phyloP scores from a whole-genome alignment of 495 filamentous ascomycete species.

The Neurospora discreta region DNA sequence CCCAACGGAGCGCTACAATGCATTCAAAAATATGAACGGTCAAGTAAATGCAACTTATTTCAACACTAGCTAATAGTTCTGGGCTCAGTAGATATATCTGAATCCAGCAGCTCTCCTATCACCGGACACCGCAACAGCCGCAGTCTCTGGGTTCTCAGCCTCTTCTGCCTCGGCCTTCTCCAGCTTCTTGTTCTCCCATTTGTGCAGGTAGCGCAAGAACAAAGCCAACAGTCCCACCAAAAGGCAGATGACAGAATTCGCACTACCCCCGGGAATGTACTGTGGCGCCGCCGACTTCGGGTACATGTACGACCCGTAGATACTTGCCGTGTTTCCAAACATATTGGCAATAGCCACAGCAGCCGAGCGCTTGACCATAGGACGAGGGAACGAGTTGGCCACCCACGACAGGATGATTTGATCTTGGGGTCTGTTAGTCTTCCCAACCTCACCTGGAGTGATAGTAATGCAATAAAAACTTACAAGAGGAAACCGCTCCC shows the following conservation, averaged over 20 bases:
- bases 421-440: conserved; percentile 6
- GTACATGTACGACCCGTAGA: conserved; percentile 48
- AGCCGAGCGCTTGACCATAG: conserved; percentile 41
- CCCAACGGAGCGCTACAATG: not conserved
- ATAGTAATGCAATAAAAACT: not conserved
- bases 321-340: conserved; percentile 40
- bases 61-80: not conserved
- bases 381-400: conserved; percentile 41
- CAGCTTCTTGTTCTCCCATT: conserved; percentile 40
- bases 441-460: not conserved
- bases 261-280: conserved; percentile 33
- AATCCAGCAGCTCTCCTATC: conserved; percentile 9
- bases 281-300: conserved; percentile 38
- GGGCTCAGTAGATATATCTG: conserved; percentile 9
- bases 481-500: conserved; percentile 34
- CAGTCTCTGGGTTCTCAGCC: conserved; percentile 7
- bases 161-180: conserved; percentile 26
- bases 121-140: not conserved
- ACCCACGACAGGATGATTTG: conserved; percentile 44
- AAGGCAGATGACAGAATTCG: conserved; percentile 38
- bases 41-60: not conserved
- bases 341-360: conserved; percentile 45
- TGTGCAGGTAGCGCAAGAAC: conserved; percentile 30
- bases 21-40: fast-evolving
- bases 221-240: conserved; percentile 31